Evolutionary conservation across 345 rosid species (phyloP).

Genomic region (Arabidopsis arenosa): DNA sequence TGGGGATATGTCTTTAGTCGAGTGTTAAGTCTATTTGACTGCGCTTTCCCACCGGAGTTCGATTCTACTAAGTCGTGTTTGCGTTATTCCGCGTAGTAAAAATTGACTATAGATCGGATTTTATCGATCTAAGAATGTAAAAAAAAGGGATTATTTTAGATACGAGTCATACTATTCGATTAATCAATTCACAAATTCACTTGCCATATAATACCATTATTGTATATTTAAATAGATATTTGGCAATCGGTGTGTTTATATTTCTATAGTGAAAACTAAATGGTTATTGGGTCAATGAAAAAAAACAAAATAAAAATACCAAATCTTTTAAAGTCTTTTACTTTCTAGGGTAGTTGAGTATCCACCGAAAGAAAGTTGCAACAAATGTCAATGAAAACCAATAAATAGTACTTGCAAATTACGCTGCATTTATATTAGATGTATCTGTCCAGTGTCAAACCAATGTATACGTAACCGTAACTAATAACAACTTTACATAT

Average conservation of each 20-base stretch:
- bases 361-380: conserved; percentile 1
- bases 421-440: conserved; percentile 25
- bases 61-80: too few relatives aligned
- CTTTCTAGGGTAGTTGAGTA: background rate
- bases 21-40: too few relatives aligned
- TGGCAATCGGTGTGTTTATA: background rate
- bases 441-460: background rate
- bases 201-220: background rate
- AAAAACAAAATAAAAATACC: background rate
- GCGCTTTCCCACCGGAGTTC: too few relatives aligned
- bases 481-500: too few relatives aligned
- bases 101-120: too few relatives aligned
- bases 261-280: background rate
- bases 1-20: too few relatives aligned
- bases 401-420: conserved; percentile 16
- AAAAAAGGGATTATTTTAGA: too few relatives aligned
- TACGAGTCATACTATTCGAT: background rate
- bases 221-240: background rate
- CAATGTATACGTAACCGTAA: background rate
- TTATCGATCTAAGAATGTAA: too few relatives aligned
- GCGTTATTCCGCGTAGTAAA: too few relatives aligned
- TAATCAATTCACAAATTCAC: background rate
- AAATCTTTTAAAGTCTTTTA: background rate
- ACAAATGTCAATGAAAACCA: conserved; percentile 31
- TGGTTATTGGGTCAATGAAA: background rate